Evolutionary conservation across 2,329 filamentous ascomycete species (phyloP).

Genomic region (Cladophialophora bantiana): DNA sequence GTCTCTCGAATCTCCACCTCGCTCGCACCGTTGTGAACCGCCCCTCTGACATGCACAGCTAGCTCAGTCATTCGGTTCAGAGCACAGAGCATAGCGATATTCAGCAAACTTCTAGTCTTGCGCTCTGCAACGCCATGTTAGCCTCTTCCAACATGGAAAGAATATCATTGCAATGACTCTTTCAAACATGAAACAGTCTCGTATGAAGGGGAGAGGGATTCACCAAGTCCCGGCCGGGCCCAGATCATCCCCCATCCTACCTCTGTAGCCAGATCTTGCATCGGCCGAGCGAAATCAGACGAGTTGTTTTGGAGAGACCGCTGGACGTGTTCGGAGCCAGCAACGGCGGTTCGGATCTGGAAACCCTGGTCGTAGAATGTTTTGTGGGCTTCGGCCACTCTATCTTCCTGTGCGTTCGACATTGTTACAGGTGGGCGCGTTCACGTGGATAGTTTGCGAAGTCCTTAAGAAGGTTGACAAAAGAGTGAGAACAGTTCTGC

Average conservation of each 20-base stretch:
- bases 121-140: conserved; percentile 41
- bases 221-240: conserved; percentile 67
- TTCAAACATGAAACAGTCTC: not conserved
- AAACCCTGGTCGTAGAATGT: conserved; percentile 67
- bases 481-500: not conserved
- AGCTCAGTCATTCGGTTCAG: conserved; percentile 67
- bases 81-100: conserved; percentile 70
- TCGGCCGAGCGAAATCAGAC: conserved; percentile 65
- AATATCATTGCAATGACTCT: not conserved
- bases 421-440: conserved; percentile 14
- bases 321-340: conserved; percentile 68
- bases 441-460: not conserved
- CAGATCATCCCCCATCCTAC: conserved; percentile 70
- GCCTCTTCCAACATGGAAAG: not conserved
- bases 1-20: conserved; percentile 68
- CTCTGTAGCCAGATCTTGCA: conserved; percentile 70
- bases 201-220: conserved; percentile 4
- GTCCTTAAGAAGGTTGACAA: not conserved
- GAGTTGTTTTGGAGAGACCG: conserved; percentile 53
- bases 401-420: conserved; percentile 28
- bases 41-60: conserved; percentile 67
- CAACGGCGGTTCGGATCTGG: conserved; percentile 65
- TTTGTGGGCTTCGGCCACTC: conserved; percentile 52
- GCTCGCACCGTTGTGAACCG: conserved; percentile 67
- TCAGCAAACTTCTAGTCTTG: conserved; percentile 67